Percentiles rank a stretch among this genome's conserved stretches.
phyloP scores from a whole-genome alignment of 257 asterid genomes.

The Solanum lycopersicoides region DNA sequence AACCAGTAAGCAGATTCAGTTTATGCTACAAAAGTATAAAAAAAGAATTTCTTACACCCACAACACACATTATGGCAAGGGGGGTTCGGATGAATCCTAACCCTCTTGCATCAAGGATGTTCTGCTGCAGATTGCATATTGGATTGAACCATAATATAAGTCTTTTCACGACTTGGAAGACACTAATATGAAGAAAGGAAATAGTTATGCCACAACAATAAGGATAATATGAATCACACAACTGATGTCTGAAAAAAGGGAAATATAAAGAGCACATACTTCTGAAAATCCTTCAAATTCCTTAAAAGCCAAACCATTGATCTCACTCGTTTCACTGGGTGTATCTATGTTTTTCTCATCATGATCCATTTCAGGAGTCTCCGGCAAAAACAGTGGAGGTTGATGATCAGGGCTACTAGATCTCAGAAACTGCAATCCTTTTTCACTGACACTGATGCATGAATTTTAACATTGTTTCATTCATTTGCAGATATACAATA shows the following conservation, averaged over 20 bases:
- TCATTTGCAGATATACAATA: slow-evolving; percentile 3
- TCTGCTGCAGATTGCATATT: neutral
- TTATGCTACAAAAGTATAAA: neutral
- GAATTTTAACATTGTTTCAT: slow-evolving; percentile 7
- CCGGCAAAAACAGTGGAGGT: slow-evolving; percentile 62
- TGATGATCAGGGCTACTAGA: slow-evolving; percentile 90
- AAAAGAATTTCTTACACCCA: neutral
- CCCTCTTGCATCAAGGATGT: neutral
- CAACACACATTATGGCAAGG: neutral
- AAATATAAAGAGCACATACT: slow-evolving; percentile 20
- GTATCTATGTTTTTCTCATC: slow-evolving; percentile 34
- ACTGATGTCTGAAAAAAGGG: neutral
- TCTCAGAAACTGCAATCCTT: slow-evolving; percentile 60
- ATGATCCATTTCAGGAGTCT: slow-evolving; percentile 49
- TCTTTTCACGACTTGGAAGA: neutral
- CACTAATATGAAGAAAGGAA: neutral
- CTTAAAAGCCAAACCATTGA: slow-evolving; percentile 23
- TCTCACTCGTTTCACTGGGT: slow-evolving; percentile 18
- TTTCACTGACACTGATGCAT: slow-evolving; percentile 66
- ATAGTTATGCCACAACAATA: neutral
- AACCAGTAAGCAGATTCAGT: neutral
- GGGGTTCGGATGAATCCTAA: neutral
- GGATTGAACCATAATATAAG: neutral
- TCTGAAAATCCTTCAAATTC: slow-evolving; percentile 44
- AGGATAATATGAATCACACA: neutral